Base-by-base conservation (phyloP, 1,284 basidiomycete species). In the Marasmius oreades region DNA sequence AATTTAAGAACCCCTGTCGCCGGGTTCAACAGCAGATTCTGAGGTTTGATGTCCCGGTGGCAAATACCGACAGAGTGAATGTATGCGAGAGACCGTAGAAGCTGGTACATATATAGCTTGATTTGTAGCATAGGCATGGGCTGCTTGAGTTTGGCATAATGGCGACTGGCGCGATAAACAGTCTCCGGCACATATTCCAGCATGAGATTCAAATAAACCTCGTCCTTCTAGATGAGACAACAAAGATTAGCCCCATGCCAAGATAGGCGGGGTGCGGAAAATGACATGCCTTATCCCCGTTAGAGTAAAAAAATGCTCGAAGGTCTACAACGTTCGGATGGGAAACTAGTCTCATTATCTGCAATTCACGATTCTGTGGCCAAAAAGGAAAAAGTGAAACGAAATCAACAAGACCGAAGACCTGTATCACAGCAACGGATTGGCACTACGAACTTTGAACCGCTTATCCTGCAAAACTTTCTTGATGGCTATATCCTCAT, bases 391-490 rank as follows among this genome's bases (percentile, higher is more conserved):
- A 26, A 8, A 33, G 50, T 33, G 31, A 34, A 50, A 36, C 10
- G 37, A 54, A 56, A 56, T 43, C 51, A 51, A 37, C 37, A 34
- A 43, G 53, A 55, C 62, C 51, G 61, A 62, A 52, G 61, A 51
- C 55, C 59, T 61, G 59, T 60, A 61, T 61, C 55, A 63, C 39
- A 60, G 26, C 20, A 31, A 31, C 26, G 26, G 18, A 33, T n/a
- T 12, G 8, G 31, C 23, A 14, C 20, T 51, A 70, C 83, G 59
- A 64, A 95, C 95, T 92, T 99, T 99, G 90, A 99, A 99, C 64
- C 96, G 88, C 84, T 99, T 99, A 80, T 99, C 96, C 81, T 99
- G 96, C 64, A 99, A 77, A 53, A 99, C 96, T 81, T 98, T 99
- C 88, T 99, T 99, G 84, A 99, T 99, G 55, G 96, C 96, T 67